A percentile compares a stretch with the other conserved stretches of the same genome.
These are phyloP conservation scores for Aureobasidium zeae DNA, from an alignment of 2,329 filamentous ascomycete species.

Conservation along the genomic window DNA sequence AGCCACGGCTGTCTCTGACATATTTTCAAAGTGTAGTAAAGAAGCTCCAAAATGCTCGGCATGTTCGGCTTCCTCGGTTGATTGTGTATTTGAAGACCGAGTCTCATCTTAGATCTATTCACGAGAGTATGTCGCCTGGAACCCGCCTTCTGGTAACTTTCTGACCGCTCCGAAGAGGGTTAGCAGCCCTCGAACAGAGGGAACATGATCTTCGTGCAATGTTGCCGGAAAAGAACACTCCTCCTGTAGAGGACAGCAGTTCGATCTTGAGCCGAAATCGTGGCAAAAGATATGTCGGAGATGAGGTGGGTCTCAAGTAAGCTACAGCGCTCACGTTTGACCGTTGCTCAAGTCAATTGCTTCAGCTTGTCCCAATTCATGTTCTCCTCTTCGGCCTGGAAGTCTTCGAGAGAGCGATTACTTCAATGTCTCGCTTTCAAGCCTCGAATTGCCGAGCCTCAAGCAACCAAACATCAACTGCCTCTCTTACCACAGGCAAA, in stretches of 20 bases:
- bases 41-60: conserved; percentile 17
- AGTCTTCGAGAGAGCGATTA: conserved; percentile 3
- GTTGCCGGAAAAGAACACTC: neutral
- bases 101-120: conserved; percentile 17
- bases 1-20: conserved; percentile 8
- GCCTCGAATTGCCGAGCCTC: conserved; percentile 3
- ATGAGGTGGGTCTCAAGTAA: conserved; percentile 13
- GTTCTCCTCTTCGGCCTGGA: conserved; percentile 12
- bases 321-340: too few relatives aligned
- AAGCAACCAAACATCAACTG: conserved; percentile 7
- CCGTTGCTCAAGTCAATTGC: neutral
- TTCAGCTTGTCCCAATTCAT: conserved; percentile 15
- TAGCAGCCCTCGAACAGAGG: conserved; percentile 16
- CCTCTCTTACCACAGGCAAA: conserved; percentile 25
- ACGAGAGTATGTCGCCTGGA: conserved; percentile 14
- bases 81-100: conserved; percentile 18
- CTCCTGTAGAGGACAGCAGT: neutral
- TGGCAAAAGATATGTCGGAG: conserved; percentile 10
- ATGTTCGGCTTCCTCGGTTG: conserved; percentile 15
- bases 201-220: conserved; percentile 14
- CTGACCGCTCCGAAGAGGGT: neutral
- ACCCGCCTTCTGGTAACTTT: too few relatives aligned
- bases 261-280: neutral
- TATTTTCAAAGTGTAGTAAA: conserved; percentile 16
- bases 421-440: conserved; percentile 4